Percentiles rank a stretch among this genome's conserved stretches.
phyloP scores from a whole-genome alignment of 805 yeast genomes.

The Kuraishia piskuri region DNA sequence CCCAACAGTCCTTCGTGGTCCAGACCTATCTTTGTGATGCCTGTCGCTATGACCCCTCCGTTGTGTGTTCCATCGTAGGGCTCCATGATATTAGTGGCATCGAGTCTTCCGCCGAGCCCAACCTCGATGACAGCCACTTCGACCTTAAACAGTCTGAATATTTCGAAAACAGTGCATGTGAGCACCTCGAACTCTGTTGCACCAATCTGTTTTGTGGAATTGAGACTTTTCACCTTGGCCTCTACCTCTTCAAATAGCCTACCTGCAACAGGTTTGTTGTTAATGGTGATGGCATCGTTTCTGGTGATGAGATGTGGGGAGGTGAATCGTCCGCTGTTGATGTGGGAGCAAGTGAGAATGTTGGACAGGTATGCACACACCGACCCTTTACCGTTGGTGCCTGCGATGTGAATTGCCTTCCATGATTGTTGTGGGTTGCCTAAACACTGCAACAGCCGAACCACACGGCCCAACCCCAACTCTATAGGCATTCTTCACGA shows the following conservation, averaged over 20 bases:
- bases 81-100: slow-evolving; percentile 69
- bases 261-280: slow-evolving; percentile 45
- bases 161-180: slow-evolving; percentile 77
- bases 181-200: slow-evolving; percentile 87
- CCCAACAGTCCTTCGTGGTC: slow-evolving; percentile 85
- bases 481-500: slow-evolving; percentile 38
- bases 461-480: slow-evolving; percentile 47
- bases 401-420: slow-evolving; percentile 83
- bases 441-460: slow-evolving; percentile 34
- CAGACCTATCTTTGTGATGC: slow-evolving; percentile 75
- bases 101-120: slow-evolving; percentile 85
- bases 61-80: slow-evolving; percentile 3
- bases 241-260: slow-evolving; percentile 37
- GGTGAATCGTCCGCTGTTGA: slow-evolving; percentile 70
- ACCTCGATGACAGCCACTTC: slow-evolving; percentile 85
- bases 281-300: slow-evolving; percentile 68
- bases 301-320: slow-evolving; percentile 76
- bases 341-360: slow-evolving; percentile 38
- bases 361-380: slow-evolving; percentile 76
- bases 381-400: slow-evolving; percentile 96
- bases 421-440: slow-evolving; percentile 63
- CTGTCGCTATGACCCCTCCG: slow-evolving; percentile 48
- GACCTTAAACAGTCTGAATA: slow-evolving; percentile 52
- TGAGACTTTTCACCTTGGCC: slow-evolving; percentile 28
- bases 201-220: slow-evolving; percentile 33